phyloP scores from a whole-genome alignment of 164 flowering plant species.

The Sextonia rubra region DNA sequence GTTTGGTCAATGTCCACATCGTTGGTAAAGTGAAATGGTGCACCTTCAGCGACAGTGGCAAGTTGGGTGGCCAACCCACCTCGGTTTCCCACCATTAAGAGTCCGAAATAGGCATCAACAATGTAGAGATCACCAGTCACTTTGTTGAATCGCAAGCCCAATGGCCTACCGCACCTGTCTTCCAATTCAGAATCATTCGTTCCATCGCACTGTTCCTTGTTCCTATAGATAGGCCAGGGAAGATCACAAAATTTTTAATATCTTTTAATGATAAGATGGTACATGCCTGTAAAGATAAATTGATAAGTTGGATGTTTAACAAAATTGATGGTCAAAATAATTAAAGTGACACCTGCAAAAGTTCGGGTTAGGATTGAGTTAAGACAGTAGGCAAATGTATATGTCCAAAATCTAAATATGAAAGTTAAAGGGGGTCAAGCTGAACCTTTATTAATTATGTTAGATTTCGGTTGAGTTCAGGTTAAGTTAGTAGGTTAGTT shows the following conservation, averaged over 20 bases:
- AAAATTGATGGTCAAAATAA: neutral
- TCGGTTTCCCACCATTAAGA: slow-evolving; percentile 22
- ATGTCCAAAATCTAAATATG: too few species aligned
- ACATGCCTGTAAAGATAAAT: neutral
- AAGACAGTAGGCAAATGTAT: too few species aligned
- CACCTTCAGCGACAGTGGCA: slow-evolving; percentile 3
- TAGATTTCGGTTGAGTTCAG: too few species aligned
- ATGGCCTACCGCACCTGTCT: slow-evolving; percentile 31
- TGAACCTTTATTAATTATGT: too few species aligned
- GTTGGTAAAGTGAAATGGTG: slow-evolving; percentile 23
- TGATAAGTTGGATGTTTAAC: neutral
- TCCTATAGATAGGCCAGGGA: too few species aligned
- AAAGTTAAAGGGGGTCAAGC: too few species aligned
- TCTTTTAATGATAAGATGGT: neutral
- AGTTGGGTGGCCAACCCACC: slow-evolving; percentile 19
- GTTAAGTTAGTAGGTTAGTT: too few species aligned
- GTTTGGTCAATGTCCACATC: slow-evolving; percentile 30
- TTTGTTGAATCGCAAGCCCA: slow-evolving; percentile 27
- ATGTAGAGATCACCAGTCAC: slow-evolving; percentile 30
- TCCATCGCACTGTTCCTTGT: slow-evolving; percentile 14
- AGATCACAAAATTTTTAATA: too few species aligned
- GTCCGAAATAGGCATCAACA: slow-evolving; percentile 33
- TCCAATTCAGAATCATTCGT: neutral
- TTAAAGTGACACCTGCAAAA: neutral
- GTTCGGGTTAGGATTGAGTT: too few species aligned